A percentile compares a stretch with the other conserved stretches of the same genome.
phyloP scores from a whole-genome alignment of 805 yeast genomes.

The Saccharomycopsis fermentans region DNA sequence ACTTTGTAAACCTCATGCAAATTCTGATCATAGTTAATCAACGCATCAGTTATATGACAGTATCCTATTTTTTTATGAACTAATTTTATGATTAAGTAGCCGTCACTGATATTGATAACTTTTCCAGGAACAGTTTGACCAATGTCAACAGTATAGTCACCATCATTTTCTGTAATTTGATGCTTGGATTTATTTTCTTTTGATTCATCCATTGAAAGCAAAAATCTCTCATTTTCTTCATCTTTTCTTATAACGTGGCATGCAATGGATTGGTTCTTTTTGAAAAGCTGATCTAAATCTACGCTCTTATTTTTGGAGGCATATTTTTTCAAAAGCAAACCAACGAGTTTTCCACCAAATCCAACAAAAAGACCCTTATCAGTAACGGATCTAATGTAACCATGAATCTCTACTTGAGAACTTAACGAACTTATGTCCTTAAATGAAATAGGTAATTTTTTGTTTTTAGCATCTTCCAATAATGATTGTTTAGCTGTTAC shows the following conservation, averaged over 20 bases:
- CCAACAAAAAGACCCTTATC: conserved; percentile 72
- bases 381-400: conserved; percentile 73
- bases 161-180: conserved; percentile 37
- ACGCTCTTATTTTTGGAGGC: conserved; percentile 45
- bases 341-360: conserved; percentile 72
- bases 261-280: conserved; percentile 58
- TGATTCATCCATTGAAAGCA: conserved; percentile 43
- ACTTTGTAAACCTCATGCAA: conserved; percentile 39
- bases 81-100: conserved; percentile 56
- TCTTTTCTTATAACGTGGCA: conserved; percentile 61
- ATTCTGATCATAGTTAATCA: conserved; percentile 51
- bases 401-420: conserved; percentile 44
- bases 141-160: conserved; percentile 40
- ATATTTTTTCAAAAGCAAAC: conserved; percentile 68
- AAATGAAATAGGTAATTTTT: conserved; percentile 46
- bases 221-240: conserved; percentile 58
- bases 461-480: conserved; percentile 48
- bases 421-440: conserved; percentile 37
- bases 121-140: conserved; percentile 54
- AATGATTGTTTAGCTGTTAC: conserved; percentile 58
- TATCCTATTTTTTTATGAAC: conserved; percentile 54
- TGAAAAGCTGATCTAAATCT: conserved; percentile 45
- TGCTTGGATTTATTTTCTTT: conserved; percentile 18
- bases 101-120: conserved; percentile 46
- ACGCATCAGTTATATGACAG: conserved; percentile 67